These are phyloP conservation scores for Phytopythium boreale DNA, from an alignment of 352 stramenopile species.

Conservation along the genomic window DNA sequence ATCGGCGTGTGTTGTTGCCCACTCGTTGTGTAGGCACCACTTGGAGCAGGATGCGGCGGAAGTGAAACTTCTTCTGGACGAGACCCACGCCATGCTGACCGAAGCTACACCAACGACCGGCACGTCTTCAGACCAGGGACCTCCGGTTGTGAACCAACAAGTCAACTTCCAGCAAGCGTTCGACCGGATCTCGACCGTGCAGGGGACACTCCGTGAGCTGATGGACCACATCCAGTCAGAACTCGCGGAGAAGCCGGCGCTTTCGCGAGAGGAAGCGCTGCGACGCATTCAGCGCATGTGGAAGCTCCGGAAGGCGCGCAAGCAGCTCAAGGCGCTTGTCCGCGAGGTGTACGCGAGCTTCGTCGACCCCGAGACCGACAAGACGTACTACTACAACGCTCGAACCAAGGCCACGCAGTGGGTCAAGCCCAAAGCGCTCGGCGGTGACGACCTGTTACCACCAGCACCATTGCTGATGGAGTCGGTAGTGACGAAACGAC, in stretches of 20 bases:
- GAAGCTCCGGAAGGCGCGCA: constrained; percentile 60
- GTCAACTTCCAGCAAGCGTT: constrained; percentile 48
- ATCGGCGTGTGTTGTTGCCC: background rate
- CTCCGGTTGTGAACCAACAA: background rate
- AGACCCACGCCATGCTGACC: constrained; percentile 39
- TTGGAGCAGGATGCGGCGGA: constrained; percentile 65
- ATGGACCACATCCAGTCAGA: constrained; percentile 46
- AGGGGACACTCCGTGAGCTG: constrained; percentile 37
- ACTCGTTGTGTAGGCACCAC: constrained; percentile 36
- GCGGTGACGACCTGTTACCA: constrained; percentile 15
- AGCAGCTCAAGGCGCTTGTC: constrained; percentile 59
- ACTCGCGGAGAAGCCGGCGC: constrained; percentile 30
- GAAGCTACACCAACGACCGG: background rate
- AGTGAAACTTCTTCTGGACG: constrained; percentile 43
- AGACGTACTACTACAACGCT: constrained; percentile 83
- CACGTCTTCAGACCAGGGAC: background rate
- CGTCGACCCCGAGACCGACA: constrained; percentile 51
- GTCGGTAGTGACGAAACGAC: background rate
- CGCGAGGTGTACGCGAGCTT: constrained; percentile 57
- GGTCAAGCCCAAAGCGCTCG: constrained; percentile 52
- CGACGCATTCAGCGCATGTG: constrained; percentile 77
- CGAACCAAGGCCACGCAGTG: constrained; percentile 65
- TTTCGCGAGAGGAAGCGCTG: constrained; percentile 57
- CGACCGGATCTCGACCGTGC: constrained; percentile 30
- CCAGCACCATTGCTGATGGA: constrained; percentile 5